Conservation (phyloP, 2,329 filamentous ascomycete genomes). For the Aspergillus neotritici region DNA sequence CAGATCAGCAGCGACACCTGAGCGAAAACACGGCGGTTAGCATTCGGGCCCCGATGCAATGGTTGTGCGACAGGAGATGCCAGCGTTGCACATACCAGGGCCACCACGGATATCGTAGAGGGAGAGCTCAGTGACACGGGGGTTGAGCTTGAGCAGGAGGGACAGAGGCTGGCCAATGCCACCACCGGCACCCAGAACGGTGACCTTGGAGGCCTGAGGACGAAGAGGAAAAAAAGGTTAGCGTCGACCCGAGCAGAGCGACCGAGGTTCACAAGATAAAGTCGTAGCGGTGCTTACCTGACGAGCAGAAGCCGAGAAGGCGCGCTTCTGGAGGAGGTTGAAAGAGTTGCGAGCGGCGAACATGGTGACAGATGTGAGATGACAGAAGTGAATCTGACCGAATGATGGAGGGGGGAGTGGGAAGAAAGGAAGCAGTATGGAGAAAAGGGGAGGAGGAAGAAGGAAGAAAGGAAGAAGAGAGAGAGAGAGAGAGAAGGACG, state of each 20-base stretch:
- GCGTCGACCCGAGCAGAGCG: conserved; percentile 1
- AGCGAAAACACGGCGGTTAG: conserved; percentile 3
- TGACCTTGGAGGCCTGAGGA: conserved; percentile 84
- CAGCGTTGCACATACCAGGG: conserved; percentile 61
- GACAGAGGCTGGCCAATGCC: conserved; percentile 98
- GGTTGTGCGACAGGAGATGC: not conserved
- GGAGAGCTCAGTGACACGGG: conserved; percentile 83
- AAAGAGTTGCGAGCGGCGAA: conserved; percentile 60
- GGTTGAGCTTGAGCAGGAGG: conserved; percentile 97
- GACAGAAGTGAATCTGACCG: conserved; percentile 13
- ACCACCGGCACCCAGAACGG: conserved; percentile 92
- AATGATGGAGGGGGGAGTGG: conserved; percentile 3
- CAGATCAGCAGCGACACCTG: conserved; percentile 96
- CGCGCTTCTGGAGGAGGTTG: conserved; percentile 62
- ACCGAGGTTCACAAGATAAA: conserved; percentile 8
- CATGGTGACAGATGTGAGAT: conserved; percentile 51
- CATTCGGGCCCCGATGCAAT: conserved; percentile 11
- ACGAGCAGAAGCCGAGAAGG: conserved; percentile 73
- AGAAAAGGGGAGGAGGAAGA: conserved; percentile 6
- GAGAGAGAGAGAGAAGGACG: conserved; percentile 9
- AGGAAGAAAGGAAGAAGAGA: conserved; percentile 17
- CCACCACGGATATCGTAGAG: conserved; percentile 96
- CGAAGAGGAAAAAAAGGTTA: conserved; percentile 11
- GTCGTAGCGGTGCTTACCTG: conserved; percentile 51
- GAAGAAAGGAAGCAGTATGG: conserved; percentile 6